phyloP scores from a whole-genome alignment of 805 yeast species.

The Hanseniaspora osmophila region DNA sequence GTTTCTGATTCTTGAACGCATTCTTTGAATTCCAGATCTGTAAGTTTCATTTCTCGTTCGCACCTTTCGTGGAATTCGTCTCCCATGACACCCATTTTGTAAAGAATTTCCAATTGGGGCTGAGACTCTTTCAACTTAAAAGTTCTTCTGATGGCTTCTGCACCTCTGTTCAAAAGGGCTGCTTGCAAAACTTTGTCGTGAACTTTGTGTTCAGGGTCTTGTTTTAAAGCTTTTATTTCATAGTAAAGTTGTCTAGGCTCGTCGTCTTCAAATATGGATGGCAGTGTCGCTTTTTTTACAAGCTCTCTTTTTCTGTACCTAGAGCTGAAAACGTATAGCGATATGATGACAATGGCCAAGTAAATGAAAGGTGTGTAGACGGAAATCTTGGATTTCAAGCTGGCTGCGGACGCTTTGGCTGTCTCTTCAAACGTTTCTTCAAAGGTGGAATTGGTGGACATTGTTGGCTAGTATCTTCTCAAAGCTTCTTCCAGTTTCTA shows the following conservation, averaged over 20 bases:
- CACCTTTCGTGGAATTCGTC: slow-evolving; percentile 77
- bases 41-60: slow-evolving; percentile 60
- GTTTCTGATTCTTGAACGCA: slow-evolving; percentile 61
- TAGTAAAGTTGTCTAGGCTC: slow-evolving; percentile 49
- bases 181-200: slow-evolving; percentile 69
- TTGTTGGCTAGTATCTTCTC: too few species aligned
- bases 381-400: slow-evolving; percentile 31
- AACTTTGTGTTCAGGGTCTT: slow-evolving; percentile 32
- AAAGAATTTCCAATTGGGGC: slow-evolving; percentile 52
- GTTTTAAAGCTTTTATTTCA: slow-evolving; percentile 33
- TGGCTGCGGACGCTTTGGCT: slow-evolving; percentile 11
- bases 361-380: slow-evolving; percentile 65
- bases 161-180: slow-evolving; percentile 56
- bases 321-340: slow-evolving; percentile 56
- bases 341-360: slow-evolving; percentile 50
- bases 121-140: slow-evolving; percentile 70
- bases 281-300: slow-evolving; percentile 39
- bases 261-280: slow-evolving; percentile 64
- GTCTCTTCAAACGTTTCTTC: not conserved
- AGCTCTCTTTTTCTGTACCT: slow-evolving; percentile 45
- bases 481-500: too few species aligned
- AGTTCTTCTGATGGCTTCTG: slow-evolving; percentile 75
- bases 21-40: slow-evolving; percentile 69
- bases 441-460: not conserved
- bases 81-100: slow-evolving; percentile 82